Evolutionary conservation across 805 yeast species (phyloP).

Genomic region (Sugiyamaella smithiae): DNA sequence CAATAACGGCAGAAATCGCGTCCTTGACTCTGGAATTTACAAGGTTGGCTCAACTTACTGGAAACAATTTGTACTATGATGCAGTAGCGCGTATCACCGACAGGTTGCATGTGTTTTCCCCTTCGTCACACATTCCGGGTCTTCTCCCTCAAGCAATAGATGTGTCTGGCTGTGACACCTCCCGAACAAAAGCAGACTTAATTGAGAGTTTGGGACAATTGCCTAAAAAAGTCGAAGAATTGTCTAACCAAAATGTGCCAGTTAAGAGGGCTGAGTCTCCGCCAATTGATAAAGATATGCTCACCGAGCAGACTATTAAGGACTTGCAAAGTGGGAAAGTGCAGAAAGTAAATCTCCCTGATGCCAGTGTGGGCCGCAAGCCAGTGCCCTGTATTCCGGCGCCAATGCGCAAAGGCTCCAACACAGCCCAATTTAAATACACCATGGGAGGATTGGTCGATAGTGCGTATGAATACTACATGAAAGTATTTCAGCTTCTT

Average conservation of each 20-base stretch:
- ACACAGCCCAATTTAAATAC: slow-evolving; percentile 17
- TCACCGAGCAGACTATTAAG: neutral
- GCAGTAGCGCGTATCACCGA: slow-evolving; percentile 47
- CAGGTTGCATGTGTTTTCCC: slow-evolving; percentile 36
- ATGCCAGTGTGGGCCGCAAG: neutral
- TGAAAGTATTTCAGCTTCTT: slow-evolving; percentile 47
- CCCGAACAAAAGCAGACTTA: neutral
- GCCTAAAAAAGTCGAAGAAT: slow-evolving; percentile 5
- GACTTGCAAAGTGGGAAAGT: neutral
- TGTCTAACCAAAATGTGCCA: slow-evolving; percentile 18
- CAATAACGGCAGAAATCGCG: slow-evolving; percentile 47
- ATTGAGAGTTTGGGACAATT: neutral
- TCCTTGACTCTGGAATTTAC: slow-evolving; percentile 53
- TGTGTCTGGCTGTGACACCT: slow-evolving; percentile 48
- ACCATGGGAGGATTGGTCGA: slow-evolving; percentile 45
- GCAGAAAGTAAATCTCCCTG: slow-evolving; percentile 4
- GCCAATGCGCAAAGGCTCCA: neutral
- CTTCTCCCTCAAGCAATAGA: slow-evolving; percentile 47
- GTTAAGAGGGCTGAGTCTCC: neutral
- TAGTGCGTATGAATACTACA: slow-evolving; percentile 48
- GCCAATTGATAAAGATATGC: no score
- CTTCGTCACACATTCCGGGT: slow-evolving; percentile 38
- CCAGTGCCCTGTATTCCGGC: neutral
- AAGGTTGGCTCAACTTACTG: slow-evolving; percentile 50
- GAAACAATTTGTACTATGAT: slow-evolving; percentile 47